A percentile compares a stretch with the other conserved stretches of the same genome.
phyloP scores from a whole-genome alignment of 2,329 filamentous ascomycete species.

The Ophiosphaerella korrae region DNA sequence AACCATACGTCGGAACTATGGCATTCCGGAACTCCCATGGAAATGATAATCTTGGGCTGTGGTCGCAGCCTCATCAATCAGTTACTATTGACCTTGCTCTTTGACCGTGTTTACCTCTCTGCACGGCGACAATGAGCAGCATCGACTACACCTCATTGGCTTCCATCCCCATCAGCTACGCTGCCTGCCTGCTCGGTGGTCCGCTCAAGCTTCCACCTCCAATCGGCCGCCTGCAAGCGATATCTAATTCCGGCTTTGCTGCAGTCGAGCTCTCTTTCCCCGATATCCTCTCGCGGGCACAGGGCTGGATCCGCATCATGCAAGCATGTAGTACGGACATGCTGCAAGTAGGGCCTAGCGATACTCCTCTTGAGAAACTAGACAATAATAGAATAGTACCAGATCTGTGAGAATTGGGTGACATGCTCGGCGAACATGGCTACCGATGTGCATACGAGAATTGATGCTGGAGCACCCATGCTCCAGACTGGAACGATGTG shows the following conservation, averaged over 20 bases:
- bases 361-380: slow-evolving; percentile 62
- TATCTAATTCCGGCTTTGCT: slow-evolving; percentile 68
- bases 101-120: neutral
- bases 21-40: neutral
- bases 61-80: no score
- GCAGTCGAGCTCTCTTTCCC: slow-evolving; percentile 77
- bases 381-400: slow-evolving; percentile 59
- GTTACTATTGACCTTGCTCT: no score
- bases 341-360: slow-evolving; percentile 69
- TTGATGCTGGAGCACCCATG: slow-evolving; percentile 79
- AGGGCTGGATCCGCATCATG: slow-evolving; percentile 75
- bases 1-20: slow-evolving; percentile 24
- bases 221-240: slow-evolving; percentile 64
- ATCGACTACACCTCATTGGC: slow-evolving; percentile 43
- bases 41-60: no score
- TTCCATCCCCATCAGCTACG: slow-evolving; percentile 59
- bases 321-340: slow-evolving; percentile 70
- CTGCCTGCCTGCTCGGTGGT: slow-evolving; percentile 61
- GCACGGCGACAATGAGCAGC: slow-evolving; percentile 31
- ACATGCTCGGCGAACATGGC: slow-evolving; percentile 59
- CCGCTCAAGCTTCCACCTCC: slow-evolving; percentile 54
- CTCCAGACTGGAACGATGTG: slow-evolving; percentile 69
- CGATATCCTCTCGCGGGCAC: slow-evolving; percentile 67
- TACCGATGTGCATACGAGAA: slow-evolving; percentile 77
- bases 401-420: slow-evolving; percentile 64